phyloP scores from a whole-genome alignment of 2,329 filamentous ascomycete genomes.

The Aureobasidium sp. region DNA sequence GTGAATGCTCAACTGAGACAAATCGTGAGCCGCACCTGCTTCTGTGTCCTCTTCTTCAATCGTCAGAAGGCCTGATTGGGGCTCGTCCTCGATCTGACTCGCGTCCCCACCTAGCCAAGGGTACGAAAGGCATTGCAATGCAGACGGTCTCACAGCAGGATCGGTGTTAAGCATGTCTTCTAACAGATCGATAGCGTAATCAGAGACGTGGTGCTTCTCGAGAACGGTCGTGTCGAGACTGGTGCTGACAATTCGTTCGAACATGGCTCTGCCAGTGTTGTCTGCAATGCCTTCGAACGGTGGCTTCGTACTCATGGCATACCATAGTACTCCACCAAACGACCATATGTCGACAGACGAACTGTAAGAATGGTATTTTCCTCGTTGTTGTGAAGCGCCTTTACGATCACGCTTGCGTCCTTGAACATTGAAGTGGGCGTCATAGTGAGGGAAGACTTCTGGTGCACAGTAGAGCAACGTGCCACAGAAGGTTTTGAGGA shows the following conservation, averaged over 20 bases:
- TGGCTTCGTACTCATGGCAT: slow-evolving; percentile 68
- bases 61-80: slow-evolving; percentile 29
- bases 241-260: slow-evolving; percentile 79
- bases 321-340: slow-evolving; percentile 85
- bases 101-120: slow-evolving; percentile 60
- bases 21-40: slow-evolving; percentile 44
- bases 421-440: slow-evolving; percentile 54
- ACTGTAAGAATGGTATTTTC: slow-evolving; percentile 61
- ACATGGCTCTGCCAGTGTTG: slow-evolving; percentile 69
- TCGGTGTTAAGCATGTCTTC: slow-evolving; percentile 73
- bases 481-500: slow-evolving; percentile 92
- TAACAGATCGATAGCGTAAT: slow-evolving; percentile 66
- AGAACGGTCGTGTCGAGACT: slow-evolving; percentile 62
- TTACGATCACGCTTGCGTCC: slow-evolving; percentile 52
- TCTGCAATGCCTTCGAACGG: slow-evolving; percentile 76
- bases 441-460: slow-evolving; percentile 84
- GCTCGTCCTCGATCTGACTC: slow-evolving; percentile 26
- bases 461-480: slow-evolving; percentile 94
- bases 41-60: slow-evolving; percentile 58
- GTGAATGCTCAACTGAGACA: slow-evolving; percentile 58
- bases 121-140: slow-evolving; percentile 62
- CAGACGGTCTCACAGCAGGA: slow-evolving; percentile 68
- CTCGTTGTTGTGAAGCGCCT: slow-evolving; percentile 32
- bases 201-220: slow-evolving; percentile 51
- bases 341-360: slow-evolving; percentile 97